Evolutionary conservation across 768 basidiomycete species (phyloP).

Genomic region (Amanita molliuscula): DNA sequence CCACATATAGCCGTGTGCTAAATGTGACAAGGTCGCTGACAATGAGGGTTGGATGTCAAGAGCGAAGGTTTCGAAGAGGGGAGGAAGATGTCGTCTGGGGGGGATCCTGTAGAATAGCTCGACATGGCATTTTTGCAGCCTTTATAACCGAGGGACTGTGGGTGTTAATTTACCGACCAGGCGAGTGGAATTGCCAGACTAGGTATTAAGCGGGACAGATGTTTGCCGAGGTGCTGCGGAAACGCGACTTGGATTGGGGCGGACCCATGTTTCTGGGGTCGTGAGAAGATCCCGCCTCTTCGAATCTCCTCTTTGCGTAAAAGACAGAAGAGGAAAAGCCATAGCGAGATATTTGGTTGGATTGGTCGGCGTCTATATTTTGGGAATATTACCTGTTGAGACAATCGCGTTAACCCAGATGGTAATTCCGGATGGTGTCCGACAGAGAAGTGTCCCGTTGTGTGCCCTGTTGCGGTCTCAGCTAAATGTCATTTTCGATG

Average conservation of each 20-base stretch:
- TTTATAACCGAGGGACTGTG: conserved; percentile 2
- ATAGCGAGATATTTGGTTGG: conserved; percentile 3
- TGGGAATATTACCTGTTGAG: background rate
- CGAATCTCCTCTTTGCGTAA: conserved; percentile 1
- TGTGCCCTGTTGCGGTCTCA: background rate
- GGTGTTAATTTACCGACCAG: background rate
- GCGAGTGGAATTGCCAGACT: conserved; percentile 8
- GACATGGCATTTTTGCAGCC: background rate
- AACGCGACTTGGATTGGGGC: conserved; percentile 12
- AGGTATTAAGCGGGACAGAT: conserved; percentile 8
- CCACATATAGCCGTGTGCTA: background rate
- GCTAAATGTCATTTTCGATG: background rate
- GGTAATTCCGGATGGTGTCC: background rate
- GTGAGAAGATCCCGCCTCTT: background rate
- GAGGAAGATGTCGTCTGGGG: background rate
- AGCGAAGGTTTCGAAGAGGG: background rate
- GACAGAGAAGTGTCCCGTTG: background rate
- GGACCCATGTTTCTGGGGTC: conserved; percentile 13
- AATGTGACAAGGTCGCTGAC: background rate
- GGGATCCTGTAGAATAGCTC: background rate
- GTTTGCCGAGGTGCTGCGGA: conserved; percentile 1
- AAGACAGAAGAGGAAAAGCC: background rate
- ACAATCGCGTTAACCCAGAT: background rate
- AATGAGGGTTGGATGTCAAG: background rate
- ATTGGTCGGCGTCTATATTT: conserved; percentile 1